These are phyloP conservation scores for Xylariaceae sp. DNA, from an alignment of 2,329 filamentous ascomycete genomes.

Conservation along the genomic window DNA sequence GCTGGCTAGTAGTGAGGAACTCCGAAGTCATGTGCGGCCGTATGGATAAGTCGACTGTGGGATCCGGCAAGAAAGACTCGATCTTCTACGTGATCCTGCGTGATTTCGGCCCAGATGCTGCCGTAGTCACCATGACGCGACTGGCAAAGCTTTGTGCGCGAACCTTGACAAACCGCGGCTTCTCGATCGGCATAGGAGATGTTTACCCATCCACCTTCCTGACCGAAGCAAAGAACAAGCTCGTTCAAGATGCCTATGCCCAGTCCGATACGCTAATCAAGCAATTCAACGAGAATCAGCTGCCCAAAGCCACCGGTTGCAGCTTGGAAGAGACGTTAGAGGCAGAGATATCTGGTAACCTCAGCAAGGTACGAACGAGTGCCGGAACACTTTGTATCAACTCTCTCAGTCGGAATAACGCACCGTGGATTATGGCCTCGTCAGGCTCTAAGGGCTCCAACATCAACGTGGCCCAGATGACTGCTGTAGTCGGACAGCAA, in stretches of 20 bases:
- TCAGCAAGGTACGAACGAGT: slow-evolving; percentile 84
- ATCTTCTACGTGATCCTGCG: slow-evolving; percentile 95
- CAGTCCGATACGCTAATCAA: slow-evolving; percentile 79
- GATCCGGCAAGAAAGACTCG: slow-evolving; percentile 93
- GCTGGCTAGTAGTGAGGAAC: slow-evolving; percentile 88
- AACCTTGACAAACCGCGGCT: slow-evolving; percentile 82
- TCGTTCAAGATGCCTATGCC: slow-evolving; percentile 72
- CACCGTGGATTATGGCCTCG: slow-evolving; percentile 92
- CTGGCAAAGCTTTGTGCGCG: slow-evolving; percentile 85
- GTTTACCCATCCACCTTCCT: slow-evolving; percentile 75
- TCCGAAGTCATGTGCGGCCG: slow-evolving; percentile 95
- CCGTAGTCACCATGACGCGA: slow-evolving; percentile 87
- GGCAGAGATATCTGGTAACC: slow-evolving; percentile 80
- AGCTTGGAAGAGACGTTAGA: slow-evolving; percentile 89
- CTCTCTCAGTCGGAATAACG: slow-evolving; percentile 83
- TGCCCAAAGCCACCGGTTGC: slow-evolving; percentile 82
- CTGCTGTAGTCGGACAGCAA: slow-evolving; percentile 92
- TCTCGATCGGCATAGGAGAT: slow-evolving; percentile 93
- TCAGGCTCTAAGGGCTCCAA: slow-evolving; percentile 95
- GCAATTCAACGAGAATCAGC: slow-evolving; percentile 68
- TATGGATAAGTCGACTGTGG: slow-evolving; percentile 98
- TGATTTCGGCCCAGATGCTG: slow-evolving; percentile 86
- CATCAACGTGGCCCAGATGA: slow-evolving; percentile 99
- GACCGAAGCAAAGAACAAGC: slow-evolving; percentile 61
- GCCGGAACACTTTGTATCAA: slow-evolving; percentile 88